Conservation (phyloP, 2,329 filamentous ascomycete genomes). For the Colletotrichum salicis region DNA sequence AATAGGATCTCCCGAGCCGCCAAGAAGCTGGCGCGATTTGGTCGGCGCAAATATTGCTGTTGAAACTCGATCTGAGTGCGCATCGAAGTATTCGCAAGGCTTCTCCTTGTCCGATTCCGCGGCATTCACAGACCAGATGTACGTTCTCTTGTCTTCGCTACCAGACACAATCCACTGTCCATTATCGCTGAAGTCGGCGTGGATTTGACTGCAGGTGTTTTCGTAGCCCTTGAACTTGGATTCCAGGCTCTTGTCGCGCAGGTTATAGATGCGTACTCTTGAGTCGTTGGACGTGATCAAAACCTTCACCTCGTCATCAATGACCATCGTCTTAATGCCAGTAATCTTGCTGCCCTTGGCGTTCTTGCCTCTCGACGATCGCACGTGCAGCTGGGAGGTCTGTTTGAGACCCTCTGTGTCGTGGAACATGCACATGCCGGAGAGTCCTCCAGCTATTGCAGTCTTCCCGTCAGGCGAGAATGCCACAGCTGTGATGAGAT, state of each 20-base stretch:
- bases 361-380: constrained; percentile 90
- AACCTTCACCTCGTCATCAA: constrained; percentile 79
- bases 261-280: constrained; percentile 86
- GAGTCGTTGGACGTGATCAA: constrained; percentile 96
- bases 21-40: constrained; percentile 80
- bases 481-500: constrained; percentile 92
- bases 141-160: constrained; percentile 89
- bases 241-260: constrained; percentile 85
- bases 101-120: constrained; percentile 78
- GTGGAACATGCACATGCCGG: constrained; percentile 88
- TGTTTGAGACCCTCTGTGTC: constrained; percentile 90
- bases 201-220: constrained; percentile 90
- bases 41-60: constrained; percentile 87
- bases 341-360: constrained; percentile 98
- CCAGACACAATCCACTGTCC: constrained; percentile 88
- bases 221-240: constrained; percentile 92
- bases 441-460: constrained; percentile 87
- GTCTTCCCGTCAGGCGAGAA: constrained; percentile 94
- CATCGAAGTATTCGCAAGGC: constrained; percentile 89
- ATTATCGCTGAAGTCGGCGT: constrained; percentile 88
- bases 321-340: constrained; percentile 80
- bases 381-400: constrained; percentile 89
- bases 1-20: constrained; percentile 88
- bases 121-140: constrained; percentile 82
- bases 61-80: constrained; percentile 88